A percentile compares a stretch with the other conserved stretches of the same genome.
Evolutionary conservation across 768 basidiomycete genomes (phyloP).

Genomic region (Rhizopogon vulgaris): DNA sequence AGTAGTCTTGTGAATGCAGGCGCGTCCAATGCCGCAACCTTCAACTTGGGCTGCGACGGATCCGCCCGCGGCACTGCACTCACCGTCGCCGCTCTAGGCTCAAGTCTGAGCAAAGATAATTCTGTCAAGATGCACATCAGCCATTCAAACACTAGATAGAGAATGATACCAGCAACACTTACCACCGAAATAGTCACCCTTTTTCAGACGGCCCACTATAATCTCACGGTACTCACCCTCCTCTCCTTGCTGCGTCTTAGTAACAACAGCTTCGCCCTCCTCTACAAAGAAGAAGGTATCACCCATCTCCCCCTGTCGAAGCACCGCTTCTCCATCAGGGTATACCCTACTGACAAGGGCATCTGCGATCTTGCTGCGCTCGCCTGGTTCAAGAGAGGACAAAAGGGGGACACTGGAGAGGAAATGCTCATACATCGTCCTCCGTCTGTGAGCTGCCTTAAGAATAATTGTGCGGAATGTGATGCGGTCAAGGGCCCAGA

Average conservation of each 20-base stretch:
- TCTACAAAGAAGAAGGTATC: constrained; percentile 98
- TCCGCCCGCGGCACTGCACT: constrained; percentile 56
- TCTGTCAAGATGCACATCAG: constrained; percentile 43
- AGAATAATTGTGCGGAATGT: constrained; percentile 98
- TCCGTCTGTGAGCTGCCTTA: constrained; percentile 82
- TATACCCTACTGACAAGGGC: constrained; percentile 82
- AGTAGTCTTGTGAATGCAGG: constrained; percentile 91
- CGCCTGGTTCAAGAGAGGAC: constrained; percentile 76
- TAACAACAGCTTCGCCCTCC: constrained; percentile 84
- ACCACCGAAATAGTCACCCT: constrained; percentile 99
- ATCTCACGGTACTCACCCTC: constrained; percentile 58
- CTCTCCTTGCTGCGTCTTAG: constrained; percentile 61
- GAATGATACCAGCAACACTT: constrained; percentile 17
- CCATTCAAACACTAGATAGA: neutral
- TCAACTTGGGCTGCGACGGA: constrained; percentile 56
- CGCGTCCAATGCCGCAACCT: constrained; percentile 91
- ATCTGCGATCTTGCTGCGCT: constrained; percentile 96
- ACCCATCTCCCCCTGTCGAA: constrained; percentile 90
- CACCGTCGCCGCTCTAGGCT: constrained; percentile 95
- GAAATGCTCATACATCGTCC: constrained; percentile 97
- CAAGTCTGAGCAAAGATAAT: constrained; percentile 80
- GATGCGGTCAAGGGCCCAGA: constrained; percentile 96
- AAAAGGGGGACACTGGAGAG: constrained; percentile 86
- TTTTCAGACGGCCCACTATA: constrained; percentile 67
- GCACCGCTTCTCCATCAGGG: constrained; percentile 80